These are phyloP conservation scores for Suillus spraguei DNA, from an alignment of 768 basidiomycete species.

Conservation along the genomic window DNA sequence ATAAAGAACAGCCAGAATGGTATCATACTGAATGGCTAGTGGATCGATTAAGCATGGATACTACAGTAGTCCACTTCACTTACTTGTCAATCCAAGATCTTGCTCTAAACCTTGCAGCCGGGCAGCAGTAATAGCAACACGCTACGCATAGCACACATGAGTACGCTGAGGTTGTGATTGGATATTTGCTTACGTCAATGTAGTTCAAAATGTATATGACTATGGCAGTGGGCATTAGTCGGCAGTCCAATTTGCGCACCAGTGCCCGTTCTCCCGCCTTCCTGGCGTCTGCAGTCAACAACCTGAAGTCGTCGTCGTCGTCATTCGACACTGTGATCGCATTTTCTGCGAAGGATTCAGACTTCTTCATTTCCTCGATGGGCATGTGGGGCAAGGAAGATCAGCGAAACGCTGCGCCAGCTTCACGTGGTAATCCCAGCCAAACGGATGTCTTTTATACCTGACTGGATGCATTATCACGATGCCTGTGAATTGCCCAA, in stretches of 20 bases:
- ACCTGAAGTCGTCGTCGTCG: too few species aligned
- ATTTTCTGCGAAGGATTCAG: too few species aligned
- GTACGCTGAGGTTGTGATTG: neutral
- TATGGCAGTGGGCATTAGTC: constrained; percentile 32
- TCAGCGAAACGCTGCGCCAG: too few species aligned
- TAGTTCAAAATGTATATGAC: too few species aligned
- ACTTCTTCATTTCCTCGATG: too few species aligned
- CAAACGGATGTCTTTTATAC: too few species aligned
- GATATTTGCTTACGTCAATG: too few species aligned
- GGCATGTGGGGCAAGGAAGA: too few species aligned
- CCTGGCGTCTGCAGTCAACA: constrained; percentile 19
- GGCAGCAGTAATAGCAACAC: constrained; percentile 41
- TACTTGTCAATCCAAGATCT: constrained; percentile 40
- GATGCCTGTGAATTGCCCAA: too few species aligned
- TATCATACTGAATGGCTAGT: constrained; percentile 54
- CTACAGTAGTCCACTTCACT: neutral
- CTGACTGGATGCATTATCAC: too few species aligned
- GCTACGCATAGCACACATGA: constrained; percentile 23
- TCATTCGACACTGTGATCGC: too few species aligned
- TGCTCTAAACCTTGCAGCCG: constrained; percentile 41
- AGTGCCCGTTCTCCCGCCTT: constrained; percentile 24
- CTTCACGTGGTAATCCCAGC: too few species aligned
- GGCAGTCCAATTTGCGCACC: constrained; percentile 29
- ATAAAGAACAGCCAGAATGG: constrained; percentile 54
- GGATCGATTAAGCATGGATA: neutral